Percentiles rank a stretch among this genome's conserved stretches.
These are phyloP conservation scores for Chaetoceros tenuissimus DNA, from an alignment of 108 stramenopile genomes.

Conservation along the genomic window DNA sequence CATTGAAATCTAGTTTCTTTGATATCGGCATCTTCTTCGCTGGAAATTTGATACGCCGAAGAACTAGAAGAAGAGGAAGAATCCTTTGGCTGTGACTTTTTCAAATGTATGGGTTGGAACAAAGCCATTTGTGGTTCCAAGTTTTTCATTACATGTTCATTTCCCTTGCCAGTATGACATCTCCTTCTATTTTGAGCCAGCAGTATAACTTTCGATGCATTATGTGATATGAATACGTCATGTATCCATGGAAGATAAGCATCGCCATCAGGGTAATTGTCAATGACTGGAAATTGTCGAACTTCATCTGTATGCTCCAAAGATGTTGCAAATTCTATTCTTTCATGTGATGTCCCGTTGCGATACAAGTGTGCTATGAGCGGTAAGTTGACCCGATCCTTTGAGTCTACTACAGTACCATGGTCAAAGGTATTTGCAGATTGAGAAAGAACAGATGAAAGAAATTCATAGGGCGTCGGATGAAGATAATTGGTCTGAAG, in stretches of 20 bases:
- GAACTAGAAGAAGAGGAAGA: neutral
- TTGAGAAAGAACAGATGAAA: too few relatives aligned
- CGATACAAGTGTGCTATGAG: neutral
- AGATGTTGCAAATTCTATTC: too few relatives aligned
- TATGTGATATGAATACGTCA: constrained; percentile 39
- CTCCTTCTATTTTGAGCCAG: constrained; percentile 61
- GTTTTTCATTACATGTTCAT: constrained; percentile 25
- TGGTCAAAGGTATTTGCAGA: too few relatives aligned
- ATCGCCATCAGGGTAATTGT: constrained; percentile 47
- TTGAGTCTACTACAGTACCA: too few relatives aligned
- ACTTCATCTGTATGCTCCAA: too few relatives aligned
- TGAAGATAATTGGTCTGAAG: too few relatives aligned
- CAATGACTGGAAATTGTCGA: constrained; percentile 10
- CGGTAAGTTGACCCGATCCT: too few relatives aligned
- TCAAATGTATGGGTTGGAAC: constrained; percentile 52
- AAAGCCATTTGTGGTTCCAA: constrained; percentile 66
- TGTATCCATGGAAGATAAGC: constrained; percentile 67
- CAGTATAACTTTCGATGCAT: constrained; percentile 19
- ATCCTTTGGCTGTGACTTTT: constrained; percentile 5
- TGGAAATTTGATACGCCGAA: neutral
- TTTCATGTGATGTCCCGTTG: too few relatives aligned
- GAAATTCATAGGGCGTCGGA: too few relatives aligned
- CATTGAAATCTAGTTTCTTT: constrained; percentile 24
- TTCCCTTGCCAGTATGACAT: constrained; percentile 47
- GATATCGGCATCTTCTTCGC: constrained; percentile 7